phyloP scores from a whole-genome alignment of 2,329 filamentous ascomycete species.

The Calonectria hongkongensis region DNA sequence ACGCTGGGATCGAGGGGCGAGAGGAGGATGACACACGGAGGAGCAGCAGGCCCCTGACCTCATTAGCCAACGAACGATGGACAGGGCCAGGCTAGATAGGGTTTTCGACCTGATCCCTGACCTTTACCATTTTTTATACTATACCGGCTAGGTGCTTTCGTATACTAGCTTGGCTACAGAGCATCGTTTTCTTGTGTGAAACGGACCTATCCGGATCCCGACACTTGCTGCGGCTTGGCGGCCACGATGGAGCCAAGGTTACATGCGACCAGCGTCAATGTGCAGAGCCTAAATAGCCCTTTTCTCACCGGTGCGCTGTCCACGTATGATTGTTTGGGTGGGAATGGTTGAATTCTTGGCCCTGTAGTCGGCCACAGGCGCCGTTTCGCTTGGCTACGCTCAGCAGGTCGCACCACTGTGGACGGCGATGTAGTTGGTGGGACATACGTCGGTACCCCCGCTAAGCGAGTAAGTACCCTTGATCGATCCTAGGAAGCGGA shows the following conservation, averaged over 20 bases:
- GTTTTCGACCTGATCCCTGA: slow-evolving; percentile 44
- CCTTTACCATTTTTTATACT: slow-evolving; percentile 1
- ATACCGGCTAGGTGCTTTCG: background rate
- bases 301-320: background rate
- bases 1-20: slow-evolving; percentile 20
- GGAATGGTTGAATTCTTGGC: background rate
- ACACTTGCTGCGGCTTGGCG: background rate
- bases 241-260: background rate
- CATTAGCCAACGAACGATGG: slow-evolving; percentile 39
- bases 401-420: slow-evolving; percentile 46
- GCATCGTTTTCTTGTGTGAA: background rate
- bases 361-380: background rate
- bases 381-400: slow-evolving; percentile 6
- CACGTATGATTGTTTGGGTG: background rate
- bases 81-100: slow-evolving; percentile 21
- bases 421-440: slow-evolving; percentile 38
- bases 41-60: slow-evolving; percentile 36
- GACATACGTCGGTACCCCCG: slow-evolving; percentile 3
- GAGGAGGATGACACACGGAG: slow-evolving; percentile 15
- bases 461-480: slow-evolving; percentile 19
- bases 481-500: slow-evolving; percentile 27
- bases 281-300: background rate
- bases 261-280: background rate
- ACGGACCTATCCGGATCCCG: background rate
- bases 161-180: slow-evolving; percentile 7